These are phyloP conservation scores for Cladosporium sp. DNA, from an alignment of 2,329 filamentous ascomycete species.

Conservation along the genomic window DNA sequence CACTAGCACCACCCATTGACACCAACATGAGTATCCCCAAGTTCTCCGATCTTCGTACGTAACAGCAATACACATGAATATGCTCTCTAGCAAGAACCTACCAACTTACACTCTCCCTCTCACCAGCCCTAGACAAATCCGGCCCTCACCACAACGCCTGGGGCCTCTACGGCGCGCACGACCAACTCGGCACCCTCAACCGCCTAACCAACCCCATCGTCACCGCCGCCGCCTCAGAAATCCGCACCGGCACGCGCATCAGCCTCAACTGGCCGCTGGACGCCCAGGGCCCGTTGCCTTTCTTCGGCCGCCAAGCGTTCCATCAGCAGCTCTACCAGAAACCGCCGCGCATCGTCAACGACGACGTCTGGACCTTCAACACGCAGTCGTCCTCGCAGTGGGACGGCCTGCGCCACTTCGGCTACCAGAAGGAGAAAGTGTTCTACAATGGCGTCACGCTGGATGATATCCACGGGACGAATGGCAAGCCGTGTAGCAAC, in stretches of 20 bases:
- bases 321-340: slow-evolving; percentile 56
- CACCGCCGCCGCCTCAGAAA: slow-evolving; percentile 45
- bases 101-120: slow-evolving; percentile 25
- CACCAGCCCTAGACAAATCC: slow-evolving; percentile 45
- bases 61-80: neutral
- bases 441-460: slow-evolving; percentile 43
- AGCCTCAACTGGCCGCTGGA: slow-evolving; percentile 63
- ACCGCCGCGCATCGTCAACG: slow-evolving; percentile 56
- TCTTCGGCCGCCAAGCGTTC: slow-evolving; percentile 59
- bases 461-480: slow-evolving; percentile 41
- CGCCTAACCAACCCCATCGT: slow-evolving; percentile 54
- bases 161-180: slow-evolving; percentile 48
- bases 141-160: slow-evolving; percentile 49
- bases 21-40: slow-evolving; percentile 18
- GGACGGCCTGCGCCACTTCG: slow-evolving; percentile 35
- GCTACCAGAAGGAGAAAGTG: slow-evolving; percentile 45
- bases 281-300: slow-evolving; percentile 53
- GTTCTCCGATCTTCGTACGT: slow-evolving; percentile 37
- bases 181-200: slow-evolving; percentile 63
- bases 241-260: slow-evolving; percentile 57
- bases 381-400: slow-evolving; percentile 39
- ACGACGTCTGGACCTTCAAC: slow-evolving; percentile 61
- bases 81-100: neutral
- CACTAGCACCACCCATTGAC: neutral
- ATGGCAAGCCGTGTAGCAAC: slow-evolving; percentile 36